Evolutionary conservation across 2,329 filamentous ascomycete genomes (phyloP).

Genomic region (Cercospora sojina): DNA sequence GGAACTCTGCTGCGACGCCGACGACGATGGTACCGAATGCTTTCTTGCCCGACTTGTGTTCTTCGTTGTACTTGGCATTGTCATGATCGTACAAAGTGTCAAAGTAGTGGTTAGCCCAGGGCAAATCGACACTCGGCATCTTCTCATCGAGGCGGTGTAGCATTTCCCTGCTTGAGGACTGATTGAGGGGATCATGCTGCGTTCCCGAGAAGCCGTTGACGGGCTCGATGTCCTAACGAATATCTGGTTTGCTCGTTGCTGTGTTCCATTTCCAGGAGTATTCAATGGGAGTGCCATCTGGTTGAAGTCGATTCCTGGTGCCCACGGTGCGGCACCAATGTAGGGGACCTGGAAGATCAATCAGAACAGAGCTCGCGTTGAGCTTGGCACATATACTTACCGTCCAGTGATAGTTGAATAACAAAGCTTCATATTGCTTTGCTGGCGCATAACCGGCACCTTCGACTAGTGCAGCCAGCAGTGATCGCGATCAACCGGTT

Average conservation of each 20-base stretch:
- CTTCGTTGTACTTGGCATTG: background rate
- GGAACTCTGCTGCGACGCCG: background rate
- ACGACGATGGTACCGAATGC: background rate
- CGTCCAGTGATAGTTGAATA: background rate
- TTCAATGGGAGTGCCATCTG: background rate
- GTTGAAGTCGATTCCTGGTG: background rate
- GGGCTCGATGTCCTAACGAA: background rate
- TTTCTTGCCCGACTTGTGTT: background rate
- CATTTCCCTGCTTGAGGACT: background rate
- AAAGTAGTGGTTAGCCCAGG: background rate
- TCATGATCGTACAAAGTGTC: background rate
- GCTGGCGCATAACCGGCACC: background rate
- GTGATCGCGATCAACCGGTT: too few species aligned
- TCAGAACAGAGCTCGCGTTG: background rate
- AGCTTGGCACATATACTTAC: background rate
- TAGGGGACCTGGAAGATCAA: background rate
- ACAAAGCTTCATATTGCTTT: background rate
- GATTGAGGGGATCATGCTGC: background rate
- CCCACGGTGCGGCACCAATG: background rate
- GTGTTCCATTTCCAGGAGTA: background rate
- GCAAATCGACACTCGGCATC: background rate
- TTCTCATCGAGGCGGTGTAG: background rate
- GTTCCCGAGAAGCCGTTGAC: background rate
- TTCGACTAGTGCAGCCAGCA: background rate
- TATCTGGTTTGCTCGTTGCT: background rate